Percentiles rank a stretch among this genome's conserved stretches.
phyloP scores from a whole-genome alignment of 2,329 filamentous ascomycete species.

The Grosmannia serpens region DNA sequence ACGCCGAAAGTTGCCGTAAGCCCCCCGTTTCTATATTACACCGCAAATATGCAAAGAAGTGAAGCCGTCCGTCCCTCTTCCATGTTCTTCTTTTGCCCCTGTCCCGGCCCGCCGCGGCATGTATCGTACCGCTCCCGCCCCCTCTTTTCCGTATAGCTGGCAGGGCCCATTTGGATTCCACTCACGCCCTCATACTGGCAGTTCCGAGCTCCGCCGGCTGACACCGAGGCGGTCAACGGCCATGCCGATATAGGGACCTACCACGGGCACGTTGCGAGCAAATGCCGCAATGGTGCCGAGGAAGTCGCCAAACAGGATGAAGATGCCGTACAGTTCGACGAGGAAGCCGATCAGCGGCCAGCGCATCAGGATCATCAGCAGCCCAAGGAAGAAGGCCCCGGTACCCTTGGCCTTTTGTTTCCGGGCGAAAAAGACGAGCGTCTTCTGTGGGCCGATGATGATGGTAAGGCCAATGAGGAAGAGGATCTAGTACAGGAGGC shows the following conservation, averaged over 20 bases:
- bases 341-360: conserved; percentile 89
- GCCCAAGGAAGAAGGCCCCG: conserved; percentile 72
- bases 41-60: neutral
- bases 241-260: conserved; percentile 75
- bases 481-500: conserved; percentile 62
- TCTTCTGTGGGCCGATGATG: conserved; percentile 88
- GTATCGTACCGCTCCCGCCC: neutral
- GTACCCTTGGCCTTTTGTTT: conserved; percentile 89
- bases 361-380: conserved; percentile 72
- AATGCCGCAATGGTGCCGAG: conserved; percentile 85
- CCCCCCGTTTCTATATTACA: neutral
- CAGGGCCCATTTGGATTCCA: neutral
- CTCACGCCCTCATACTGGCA: conserved; percentile 43
- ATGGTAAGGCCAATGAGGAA: conserved; percentile 94
- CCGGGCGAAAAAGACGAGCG: conserved; percentile 85
- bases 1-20: neutral
- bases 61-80: neutral
- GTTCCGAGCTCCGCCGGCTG: conserved; percentile 58
- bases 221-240: conserved; percentile 60
- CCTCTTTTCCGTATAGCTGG: neutral
- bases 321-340: conserved; percentile 85
- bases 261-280: conserved; percentile 68
- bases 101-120: neutral
- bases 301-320: conserved; percentile 92
- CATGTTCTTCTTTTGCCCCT: neutral